Base-by-base conservation (phyloP, 441 rosid genomes). In the Gossypium gossypioides region DNA sequence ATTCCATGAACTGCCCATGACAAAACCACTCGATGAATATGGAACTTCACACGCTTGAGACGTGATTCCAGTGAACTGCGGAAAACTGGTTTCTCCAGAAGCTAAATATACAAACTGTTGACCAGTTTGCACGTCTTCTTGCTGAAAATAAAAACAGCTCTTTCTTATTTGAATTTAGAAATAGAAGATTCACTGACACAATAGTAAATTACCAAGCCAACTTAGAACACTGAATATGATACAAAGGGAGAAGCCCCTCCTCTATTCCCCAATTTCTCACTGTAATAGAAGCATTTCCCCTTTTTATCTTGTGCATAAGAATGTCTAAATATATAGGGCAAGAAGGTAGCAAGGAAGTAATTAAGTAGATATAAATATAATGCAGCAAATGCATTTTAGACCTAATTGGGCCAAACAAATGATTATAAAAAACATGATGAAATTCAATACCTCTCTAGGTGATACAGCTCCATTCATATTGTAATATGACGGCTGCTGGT, bases 401-500 rank as follows among this genome's bases (percentile, higher is more conserved):
- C 68, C 54, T 58, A 52, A 13, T 18, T 51, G 24, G 21, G 27
- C 4, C 29, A 13, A 75, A 56, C 5, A 54, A 15, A 51, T 27
- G 48, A 60, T 40, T 58, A 44, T 74, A 29, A 56, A 10, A 32
- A 56, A 71, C 75, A 68, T 29, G 16, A 69, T 60, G 62, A 72
- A 62, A 24, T 42, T 32, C 34, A 40, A 77, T 87, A 95, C 99
- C 99, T 92, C 91, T 72, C 81, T 78, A 34, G 83, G 69, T 48
- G 86, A 78, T 68, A 82, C 63, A 54, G 84, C 68, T 72, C 82
- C 85, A 81, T 88, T 83, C 75, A 84, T 85, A 72, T 75, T 80
- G 79, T 76, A 87, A 83, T 78, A 92, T 46, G 92, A 80, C 3
- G 91, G 77, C 48, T 87, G 78, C 77, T 83, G 90, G 15, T 81